Percentiles rank a stretch among this genome's conserved stretches.
These are phyloP conservation scores for Aspergillus sparsus DNA, from an alignment of 495 filamentous ascomycete genomes.

Conservation along the genomic window DNA sequence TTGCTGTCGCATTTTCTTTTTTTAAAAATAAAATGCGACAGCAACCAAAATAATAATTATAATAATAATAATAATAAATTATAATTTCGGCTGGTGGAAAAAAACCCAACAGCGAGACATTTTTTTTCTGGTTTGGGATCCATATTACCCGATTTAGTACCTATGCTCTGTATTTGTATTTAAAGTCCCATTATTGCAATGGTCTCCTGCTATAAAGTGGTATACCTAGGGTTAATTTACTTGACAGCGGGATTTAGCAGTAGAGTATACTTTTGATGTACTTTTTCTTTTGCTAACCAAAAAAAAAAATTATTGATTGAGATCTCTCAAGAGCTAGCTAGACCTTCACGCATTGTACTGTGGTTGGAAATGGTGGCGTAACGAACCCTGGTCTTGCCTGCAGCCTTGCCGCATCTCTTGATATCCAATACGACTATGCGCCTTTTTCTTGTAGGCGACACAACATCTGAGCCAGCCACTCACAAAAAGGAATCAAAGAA, in stretches of 20 bases:
- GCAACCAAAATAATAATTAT: no score
- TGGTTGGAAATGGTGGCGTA: constrained; percentile 21
- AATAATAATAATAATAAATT: background rate
- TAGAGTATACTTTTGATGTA: no score
- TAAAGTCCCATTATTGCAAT: no score
- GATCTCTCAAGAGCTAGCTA: no score
- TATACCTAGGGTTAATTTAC: no score
- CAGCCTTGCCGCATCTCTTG: constrained; percentile 20
- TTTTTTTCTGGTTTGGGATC: background rate
- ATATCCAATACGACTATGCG: constrained; percentile 12
- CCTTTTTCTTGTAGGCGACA: constrained; percentile 17
- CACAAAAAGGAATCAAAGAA: constrained; percentile 1
- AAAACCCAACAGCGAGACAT: background rate
- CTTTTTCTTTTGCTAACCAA: no score
- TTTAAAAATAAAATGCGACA: background rate
- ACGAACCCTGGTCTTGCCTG: constrained; percentile 23
- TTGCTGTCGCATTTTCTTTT: constrained; percentile 6
- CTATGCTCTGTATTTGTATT: background rate
- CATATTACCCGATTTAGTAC: background rate
- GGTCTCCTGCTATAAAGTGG: no score
- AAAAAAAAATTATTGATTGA: no score
- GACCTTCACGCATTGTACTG: background rate
- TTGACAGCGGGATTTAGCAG: no score
- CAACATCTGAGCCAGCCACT: background rate
- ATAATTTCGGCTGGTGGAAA: background rate